phyloP scores from a whole-genome alignment of 306 rosid genomes.

The Rosa rugosa region DNA sequence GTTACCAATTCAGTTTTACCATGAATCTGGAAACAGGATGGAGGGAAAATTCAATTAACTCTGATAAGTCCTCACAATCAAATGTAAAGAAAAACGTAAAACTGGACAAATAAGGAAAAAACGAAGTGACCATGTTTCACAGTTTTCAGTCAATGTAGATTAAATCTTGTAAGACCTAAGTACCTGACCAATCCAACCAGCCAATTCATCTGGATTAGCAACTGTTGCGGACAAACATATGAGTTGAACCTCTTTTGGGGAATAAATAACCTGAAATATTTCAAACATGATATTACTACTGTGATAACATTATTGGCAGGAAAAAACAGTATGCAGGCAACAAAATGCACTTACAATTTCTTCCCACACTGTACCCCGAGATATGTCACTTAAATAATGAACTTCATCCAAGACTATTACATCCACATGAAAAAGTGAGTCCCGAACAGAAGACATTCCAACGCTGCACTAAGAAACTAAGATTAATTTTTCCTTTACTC shows the following conservation, averaged over 20 bases:
- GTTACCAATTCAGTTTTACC: slow-evolving; percentile 92
- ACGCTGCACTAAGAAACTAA: slow-evolving; percentile 57
- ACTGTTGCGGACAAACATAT: slow-evolving; percentile 87
- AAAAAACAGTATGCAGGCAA: slow-evolving; percentile 17
- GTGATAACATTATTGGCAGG: slow-evolving; percentile 21
- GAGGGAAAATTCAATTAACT: slow-evolving; percentile 12
- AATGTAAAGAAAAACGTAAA: slow-evolving; percentile 8
- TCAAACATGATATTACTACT: background rate
- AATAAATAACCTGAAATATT: slow-evolving; percentile 72
- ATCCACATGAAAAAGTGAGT: slow-evolving; percentile 83
- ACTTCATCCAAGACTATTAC: slow-evolving; percentile 96
- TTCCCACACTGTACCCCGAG: slow-evolving; percentile 97
- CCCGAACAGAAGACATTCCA: slow-evolving; percentile 73
- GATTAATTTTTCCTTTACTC: slow-evolving; percentile 12
- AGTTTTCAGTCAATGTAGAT: background rate
- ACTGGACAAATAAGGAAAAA: slow-evolving; percentile 14
- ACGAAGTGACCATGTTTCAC: background rate
- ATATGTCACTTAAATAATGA: slow-evolving; percentile 96
- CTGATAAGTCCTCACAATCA: slow-evolving; percentile 1
- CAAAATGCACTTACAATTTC: slow-evolving; percentile 72
- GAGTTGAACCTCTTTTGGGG: slow-evolving; percentile 86
- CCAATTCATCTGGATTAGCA: slow-evolving; percentile 93
- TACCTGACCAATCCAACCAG: slow-evolving; percentile 99
- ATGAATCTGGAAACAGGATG: slow-evolving; percentile 65
- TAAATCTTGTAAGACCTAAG: slow-evolving; percentile 12